These are phyloP conservation scores for Microsporum canis DNA, from an alignment of 2,329 filamentous ascomycete species.

Conservation along the genomic window DNA sequence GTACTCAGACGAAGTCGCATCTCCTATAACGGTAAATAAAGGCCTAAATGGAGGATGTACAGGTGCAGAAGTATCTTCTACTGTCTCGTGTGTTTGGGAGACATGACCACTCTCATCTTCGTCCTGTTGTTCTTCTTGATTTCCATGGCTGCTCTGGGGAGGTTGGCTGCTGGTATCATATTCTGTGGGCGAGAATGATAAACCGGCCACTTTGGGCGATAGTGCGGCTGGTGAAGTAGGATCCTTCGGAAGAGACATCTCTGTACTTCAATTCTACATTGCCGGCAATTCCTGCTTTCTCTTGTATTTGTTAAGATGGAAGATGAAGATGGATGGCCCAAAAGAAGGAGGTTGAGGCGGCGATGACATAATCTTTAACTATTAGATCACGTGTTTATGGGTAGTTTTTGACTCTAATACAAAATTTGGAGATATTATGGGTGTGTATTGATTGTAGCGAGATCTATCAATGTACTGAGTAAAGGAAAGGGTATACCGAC, in stretches of 20 bases:
- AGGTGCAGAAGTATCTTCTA: slow-evolving; percentile 4
- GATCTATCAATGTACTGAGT: background rate
- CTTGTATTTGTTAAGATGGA: background rate
- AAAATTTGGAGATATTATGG: too few relatives aligned
- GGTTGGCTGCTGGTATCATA: background rate
- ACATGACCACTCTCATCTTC: background rate
- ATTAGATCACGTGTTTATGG: too few relatives aligned
- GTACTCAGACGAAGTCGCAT: slow-evolving; percentile 59
- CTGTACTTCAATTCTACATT: slow-evolving; percentile 9
- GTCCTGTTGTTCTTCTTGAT: background rate
- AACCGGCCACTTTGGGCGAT: slow-evolving; percentile 14
- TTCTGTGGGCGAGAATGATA: background rate
- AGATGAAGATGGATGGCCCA: background rate
- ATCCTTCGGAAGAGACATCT: slow-evolving; percentile 28
- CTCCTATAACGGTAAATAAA: slow-evolving; percentile 76
- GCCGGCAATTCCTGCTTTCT: background rate
- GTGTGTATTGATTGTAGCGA: too few relatives aligned
- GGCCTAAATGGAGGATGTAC: slow-evolving; percentile 51
- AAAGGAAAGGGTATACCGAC: background rate
- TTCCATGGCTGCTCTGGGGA: background rate
- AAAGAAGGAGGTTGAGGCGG: background rate
- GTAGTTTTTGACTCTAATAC: too few relatives aligned
- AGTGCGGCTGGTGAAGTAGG: slow-evolving; percentile 19
- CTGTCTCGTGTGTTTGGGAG: background rate
- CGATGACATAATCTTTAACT: too few relatives aligned